Evolutionary conservation across 352 stramenopile species (phyloP), one percentile per base, ranked within the genome.

Genomic region (Phytophthora quininea): DNA sequence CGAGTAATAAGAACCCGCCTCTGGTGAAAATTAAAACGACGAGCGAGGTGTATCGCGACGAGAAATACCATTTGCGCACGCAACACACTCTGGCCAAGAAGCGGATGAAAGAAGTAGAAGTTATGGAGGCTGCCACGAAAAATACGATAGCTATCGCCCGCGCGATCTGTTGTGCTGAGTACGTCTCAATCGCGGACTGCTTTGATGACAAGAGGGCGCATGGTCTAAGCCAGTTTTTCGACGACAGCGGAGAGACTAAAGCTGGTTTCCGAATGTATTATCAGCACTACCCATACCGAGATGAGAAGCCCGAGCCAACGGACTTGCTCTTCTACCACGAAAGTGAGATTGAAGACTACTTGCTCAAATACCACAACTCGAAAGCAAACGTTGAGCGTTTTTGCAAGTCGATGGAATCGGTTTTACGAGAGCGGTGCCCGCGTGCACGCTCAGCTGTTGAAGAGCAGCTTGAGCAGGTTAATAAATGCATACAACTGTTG

Each of bases 211-310:
- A 78, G 61, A 63, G 79, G 14, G 46, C 19, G 2, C 83, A 70
- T 2, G 70, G 73, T 0, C 69, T 92, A 15, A 62, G 57, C 38
- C 56, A 60, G 14, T 87, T 89, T 45, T 92, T 92, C 47, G 66
- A 71, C 31, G 49, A 69, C 32, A 75, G 48, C 24, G 69, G 76
- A 54, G 84, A 92, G 64, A 90, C 80, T 3, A 51, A 74, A 19
- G 70, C 64, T 6, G 84, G 84, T 7, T 92, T 92, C 42, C 82
- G 82, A 10, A 90, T 92, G 80, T 71, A 90, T 1, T 86, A 80
- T 14, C 84, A 74, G 40, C 84, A 92, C 48, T 83, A 80, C 51
- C 64, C 69, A 30, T 76, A 72, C 30, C 64, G 74, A 14, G 67
- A 74, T 38, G 73, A 79, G 29, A 76, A 77, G 0, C 76, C 77